Conservation (phyloP, 2,329 filamentous ascomycete genomes). For the Colletotrichum trifolii region DNA sequence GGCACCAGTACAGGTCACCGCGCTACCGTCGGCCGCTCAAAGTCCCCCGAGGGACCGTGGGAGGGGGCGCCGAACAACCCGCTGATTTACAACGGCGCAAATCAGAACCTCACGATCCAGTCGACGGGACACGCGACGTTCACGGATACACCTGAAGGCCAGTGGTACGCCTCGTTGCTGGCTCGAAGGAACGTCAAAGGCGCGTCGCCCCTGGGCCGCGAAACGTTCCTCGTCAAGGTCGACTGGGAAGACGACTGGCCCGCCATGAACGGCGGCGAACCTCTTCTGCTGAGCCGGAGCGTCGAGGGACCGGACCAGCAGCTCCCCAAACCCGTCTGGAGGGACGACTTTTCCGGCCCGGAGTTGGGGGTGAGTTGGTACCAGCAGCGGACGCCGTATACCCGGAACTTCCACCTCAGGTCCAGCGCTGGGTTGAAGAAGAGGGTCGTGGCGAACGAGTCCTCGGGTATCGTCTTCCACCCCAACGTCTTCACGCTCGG, state of each 20-base stretch:
- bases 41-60: conserved; percentile 53
- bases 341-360: conserved; percentile 13
- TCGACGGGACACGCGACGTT: conserved; percentile 40
- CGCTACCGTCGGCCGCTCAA: conserved; percentile 51
- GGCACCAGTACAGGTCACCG: conserved; percentile 53
- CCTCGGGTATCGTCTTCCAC: conserved; percentile 44
- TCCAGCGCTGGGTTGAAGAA: conserved; percentile 1
- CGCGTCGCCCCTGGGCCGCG: conserved; percentile 38
- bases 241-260: conserved; percentile 41
- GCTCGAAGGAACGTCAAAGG: conserved; percentile 38
- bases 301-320: conserved; percentile 22
- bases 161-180: conserved; percentile 40
- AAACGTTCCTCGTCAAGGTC: conserved; percentile 40
- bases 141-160: conserved; percentile 38
- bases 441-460: conserved; percentile 3
- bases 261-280: conserved; percentile 38
- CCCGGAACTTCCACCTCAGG: conserved; percentile 21
- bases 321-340: conserved; percentile 12
- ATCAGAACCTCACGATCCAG: conserved; percentile 37
- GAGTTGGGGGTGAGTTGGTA: conserved; percentile 25
- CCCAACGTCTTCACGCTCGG: conserved; percentile 43
- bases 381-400: conserved; percentile 31
- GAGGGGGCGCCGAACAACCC: conserved; percentile 52
- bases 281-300: conserved; percentile 28
- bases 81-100: conserved; percentile 40